These are phyloP conservation scores for Aspergillus uvarum DNA, from an alignment of 2,329 filamentous ascomycete genomes.

Conservation along the genomic window DNA sequence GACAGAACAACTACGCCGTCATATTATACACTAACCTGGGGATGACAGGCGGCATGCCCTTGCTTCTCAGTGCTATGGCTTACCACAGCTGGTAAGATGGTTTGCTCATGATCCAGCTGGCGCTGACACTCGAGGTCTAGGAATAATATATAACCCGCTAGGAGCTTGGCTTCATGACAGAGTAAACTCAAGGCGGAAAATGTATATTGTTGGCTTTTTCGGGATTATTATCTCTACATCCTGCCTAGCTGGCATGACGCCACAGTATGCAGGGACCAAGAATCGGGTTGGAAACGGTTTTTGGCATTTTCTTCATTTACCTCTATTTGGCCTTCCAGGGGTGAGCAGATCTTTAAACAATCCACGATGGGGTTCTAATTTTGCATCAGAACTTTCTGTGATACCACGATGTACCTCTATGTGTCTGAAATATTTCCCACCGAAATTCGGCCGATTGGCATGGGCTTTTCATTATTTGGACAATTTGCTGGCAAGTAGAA, in stretches of 20 bases:
- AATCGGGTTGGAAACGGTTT: slow-evolving; percentile 43
- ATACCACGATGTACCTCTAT: slow-evolving; percentile 51
- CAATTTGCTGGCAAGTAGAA: slow-evolving; percentile 42
- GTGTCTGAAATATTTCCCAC: slow-evolving; percentile 51
- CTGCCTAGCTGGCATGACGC: slow-evolving; percentile 41
- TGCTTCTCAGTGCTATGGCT: slow-evolving; percentile 49
- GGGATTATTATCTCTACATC: slow-evolving; percentile 44
- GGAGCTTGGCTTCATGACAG: slow-evolving; percentile 40
- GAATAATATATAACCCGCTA: slow-evolving; percentile 41
- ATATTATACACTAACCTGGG: slow-evolving; percentile 47
- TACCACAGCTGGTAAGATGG: slow-evolving; percentile 44
- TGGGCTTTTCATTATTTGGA: slow-evolving; percentile 53
- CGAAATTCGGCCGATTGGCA: slow-evolving; percentile 53
- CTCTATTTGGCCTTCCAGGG: slow-evolving; percentile 53
- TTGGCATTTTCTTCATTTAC: slow-evolving; percentile 45
- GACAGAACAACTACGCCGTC: slow-evolving; percentile 50
- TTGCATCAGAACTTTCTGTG: slow-evolving; percentile 41
- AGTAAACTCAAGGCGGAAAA: slow-evolving; percentile 40
- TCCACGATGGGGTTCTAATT: neutral
- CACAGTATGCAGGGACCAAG: slow-evolving; percentile 39
- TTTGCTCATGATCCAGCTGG: neutral
- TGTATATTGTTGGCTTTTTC: slow-evolving; percentile 45
- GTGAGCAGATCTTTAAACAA: slow-evolving; percentile 19
- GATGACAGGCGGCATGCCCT: slow-evolving; percentile 43
- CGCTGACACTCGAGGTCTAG: slow-evolving; percentile 25